A percentile compares a stretch with the other conserved stretches of the same genome.
Conservation (phyloP, 768 basidiomycete species). For the Russula dissimulans region DNA sequence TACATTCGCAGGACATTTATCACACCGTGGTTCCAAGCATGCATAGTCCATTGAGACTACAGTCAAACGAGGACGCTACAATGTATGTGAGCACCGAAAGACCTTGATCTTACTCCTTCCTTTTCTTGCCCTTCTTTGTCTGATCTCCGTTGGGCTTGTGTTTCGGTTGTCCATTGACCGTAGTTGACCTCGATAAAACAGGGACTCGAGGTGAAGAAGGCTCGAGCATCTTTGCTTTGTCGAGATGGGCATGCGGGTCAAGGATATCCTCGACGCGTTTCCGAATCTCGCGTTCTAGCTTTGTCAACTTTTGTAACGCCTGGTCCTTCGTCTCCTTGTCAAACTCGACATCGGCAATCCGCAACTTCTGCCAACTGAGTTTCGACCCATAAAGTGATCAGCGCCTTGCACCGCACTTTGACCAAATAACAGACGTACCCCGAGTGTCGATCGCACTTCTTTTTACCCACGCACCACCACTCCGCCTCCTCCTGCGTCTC, state of each 20-base stretch:
- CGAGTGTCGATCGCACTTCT: slow-evolving; percentile 68
- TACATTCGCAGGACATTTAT: slow-evolving; percentile 19
- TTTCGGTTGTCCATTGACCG: slow-evolving; percentile 26
- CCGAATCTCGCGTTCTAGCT: slow-evolving; percentile 69
- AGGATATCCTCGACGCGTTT: slow-evolving; percentile 67
- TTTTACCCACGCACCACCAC: slow-evolving; percentile 76
- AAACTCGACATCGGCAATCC: slow-evolving; percentile 58
- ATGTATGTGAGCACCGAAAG: not conserved
- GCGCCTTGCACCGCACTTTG: not conserved
- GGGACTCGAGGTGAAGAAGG: slow-evolving; percentile 19
- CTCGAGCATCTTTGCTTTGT: slow-evolving; percentile 2
- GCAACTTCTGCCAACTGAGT: slow-evolving; percentile 69
- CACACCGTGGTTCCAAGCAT: not conserved
- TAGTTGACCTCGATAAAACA: slow-evolving; percentile 15
- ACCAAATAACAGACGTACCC: slow-evolving; percentile 38
- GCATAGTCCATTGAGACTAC: not conserved
- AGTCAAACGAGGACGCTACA: not conserved
- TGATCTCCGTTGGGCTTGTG: slow-evolving; percentile 17
- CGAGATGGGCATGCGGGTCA: slow-evolving; percentile 21
- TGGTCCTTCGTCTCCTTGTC: slow-evolving; percentile 72
- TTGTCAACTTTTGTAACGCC: slow-evolving; percentile 54
- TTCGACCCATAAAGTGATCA: slow-evolving; percentile 9
- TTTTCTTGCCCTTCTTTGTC: slow-evolving; percentile 20
- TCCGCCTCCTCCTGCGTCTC: slow-evolving; percentile 32
- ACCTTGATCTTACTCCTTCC: slow-evolving; percentile 7